phyloP scores from a whole-genome alignment of 2,329 filamentous ascomycete species.

The Akanthomyces lecanii region DNA sequence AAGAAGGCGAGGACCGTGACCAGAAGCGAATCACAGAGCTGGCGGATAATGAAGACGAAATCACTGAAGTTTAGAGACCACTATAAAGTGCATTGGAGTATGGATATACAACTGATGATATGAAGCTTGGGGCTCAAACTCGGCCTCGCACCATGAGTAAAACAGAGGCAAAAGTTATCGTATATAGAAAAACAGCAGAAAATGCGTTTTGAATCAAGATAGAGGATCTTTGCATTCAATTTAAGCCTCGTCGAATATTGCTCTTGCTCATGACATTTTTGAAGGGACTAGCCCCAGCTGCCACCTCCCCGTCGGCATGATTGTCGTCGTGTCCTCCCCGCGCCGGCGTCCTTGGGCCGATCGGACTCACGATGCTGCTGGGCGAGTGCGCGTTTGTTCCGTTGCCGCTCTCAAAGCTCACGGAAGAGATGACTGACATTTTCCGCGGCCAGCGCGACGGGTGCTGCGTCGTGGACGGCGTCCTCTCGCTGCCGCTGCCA shows the following conservation, averaged over 20 bases:
- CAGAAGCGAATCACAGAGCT: conserved; percentile 44
- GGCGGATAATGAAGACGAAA: conserved; percentile 48
- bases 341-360: background rate
- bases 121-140: background rate
- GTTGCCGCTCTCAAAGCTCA: background rate
- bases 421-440: background rate
- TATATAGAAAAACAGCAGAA: background rate
- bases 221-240: no score
- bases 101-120: background rate
- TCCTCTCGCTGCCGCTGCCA: background rate
- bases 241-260: background rate
- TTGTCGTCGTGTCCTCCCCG: background rate
- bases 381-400: background rate
- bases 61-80: conserved; percentile 47
- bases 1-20: conserved; percentile 45
- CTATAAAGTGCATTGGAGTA: background rate
- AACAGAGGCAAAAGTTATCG: background rate
- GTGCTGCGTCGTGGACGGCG: background rate
- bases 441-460: background rate
- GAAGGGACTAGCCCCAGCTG: background rate
- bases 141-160: background rate
- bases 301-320: background rate
- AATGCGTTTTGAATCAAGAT: background rate
- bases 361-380: conserved; percentile 4
- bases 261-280: background rate